phyloP scores from a whole-genome alignment of 192 early-diverging fungal genomes.

The Cetraspora pellucida region DNA sequence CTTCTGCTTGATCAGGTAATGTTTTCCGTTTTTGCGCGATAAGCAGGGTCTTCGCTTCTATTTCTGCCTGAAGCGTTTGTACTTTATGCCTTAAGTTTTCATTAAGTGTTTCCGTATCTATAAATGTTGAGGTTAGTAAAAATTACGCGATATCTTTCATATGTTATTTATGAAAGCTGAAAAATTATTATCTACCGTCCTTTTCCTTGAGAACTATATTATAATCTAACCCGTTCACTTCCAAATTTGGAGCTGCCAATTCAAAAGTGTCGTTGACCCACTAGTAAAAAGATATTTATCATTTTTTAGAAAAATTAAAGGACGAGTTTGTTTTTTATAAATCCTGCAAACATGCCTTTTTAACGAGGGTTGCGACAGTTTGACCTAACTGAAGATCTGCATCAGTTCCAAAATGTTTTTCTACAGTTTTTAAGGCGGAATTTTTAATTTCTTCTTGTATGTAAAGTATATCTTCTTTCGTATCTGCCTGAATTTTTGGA shows the following conservation, averaged over 20 bases:
- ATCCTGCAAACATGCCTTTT: not conserved
- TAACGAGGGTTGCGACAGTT: not conserved
- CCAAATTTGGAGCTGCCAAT: conserved; percentile 1
- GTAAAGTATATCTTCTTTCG: conserved; percentile 5
- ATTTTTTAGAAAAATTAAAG: not conserved
- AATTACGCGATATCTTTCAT: too few species aligned
- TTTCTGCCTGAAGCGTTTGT: not conserved
- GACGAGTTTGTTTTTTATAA: not conserved
- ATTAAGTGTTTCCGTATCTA: conserved; percentile 13
- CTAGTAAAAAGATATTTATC: not conserved
- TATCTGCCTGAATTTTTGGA: conserved; percentile 8
- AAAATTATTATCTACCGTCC: not conserved
- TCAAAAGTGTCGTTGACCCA: conserved; percentile 24
- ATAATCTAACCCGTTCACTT: conserved; percentile 21
- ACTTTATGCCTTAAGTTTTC: not conserved
- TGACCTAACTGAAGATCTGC: not conserved
- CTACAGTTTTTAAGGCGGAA: not conserved
- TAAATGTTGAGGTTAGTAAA: too few species aligned
- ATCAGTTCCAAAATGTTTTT: not conserved
- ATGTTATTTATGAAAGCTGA: too few species aligned
- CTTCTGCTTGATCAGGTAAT: not conserved
- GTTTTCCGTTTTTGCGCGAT: not conserved
- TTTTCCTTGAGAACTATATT: conserved; percentile 9
- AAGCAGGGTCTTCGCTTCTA: not conserved
- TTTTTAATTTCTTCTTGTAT: not conserved